Evolutionary conservation across 2,329 filamentous ascomycete species (phyloP), one percentile per base, ranked within the genome.

Genomic region (Bretziella fagacearum): DNA sequence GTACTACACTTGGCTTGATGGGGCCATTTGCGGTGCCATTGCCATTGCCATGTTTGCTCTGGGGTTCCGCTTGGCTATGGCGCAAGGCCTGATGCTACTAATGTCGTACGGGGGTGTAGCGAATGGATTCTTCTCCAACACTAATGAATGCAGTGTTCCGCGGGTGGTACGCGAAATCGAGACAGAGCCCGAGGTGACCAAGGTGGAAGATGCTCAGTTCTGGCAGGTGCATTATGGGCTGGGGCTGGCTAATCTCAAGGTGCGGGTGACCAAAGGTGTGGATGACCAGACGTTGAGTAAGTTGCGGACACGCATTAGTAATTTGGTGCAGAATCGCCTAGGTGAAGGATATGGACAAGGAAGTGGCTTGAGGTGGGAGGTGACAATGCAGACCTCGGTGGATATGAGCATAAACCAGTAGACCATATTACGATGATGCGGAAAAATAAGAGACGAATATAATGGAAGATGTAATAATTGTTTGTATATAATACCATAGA

Each of bases 221-320:
- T 98, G 91, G 91, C 91, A 98, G 65, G 91, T 95, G 11, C 91
- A 98, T 63, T 95, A 96, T 60, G 87, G 89, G 1, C 69, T 96
- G 33, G 93, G 86, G 58, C 93, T 96, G 81, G 91, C 91, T 6
- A 95, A 93, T 59, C 62, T 98, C 54, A 93, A 85, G 61, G 63
- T 98, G 17, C 73, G 79, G 50, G 74, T 94, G 22, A 60, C 65
- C 3, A 67, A 64, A 52, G 80, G 79, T 3, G 67, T 63, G 39
- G 78, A 82, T 36, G 84, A 91, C 52, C 74, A 80, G 11, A 73
- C 79, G 4, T 65, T 93, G 50, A 70, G 71, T 50, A 81, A 80
- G 56, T 63, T 96, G 53, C 74, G 87, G 49, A 79, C 82, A 52
- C 77, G 84, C 39, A 74, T 95, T 43, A 72, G 75, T 13, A 80